A percentile compares a stretch with the other conserved stretches of the same genome.
These are phyloP conservation scores for Cyclostephanos invisitatus DNA, from an alignment of 108 stramenopile genomes.

Conservation along the genomic window DNA sequence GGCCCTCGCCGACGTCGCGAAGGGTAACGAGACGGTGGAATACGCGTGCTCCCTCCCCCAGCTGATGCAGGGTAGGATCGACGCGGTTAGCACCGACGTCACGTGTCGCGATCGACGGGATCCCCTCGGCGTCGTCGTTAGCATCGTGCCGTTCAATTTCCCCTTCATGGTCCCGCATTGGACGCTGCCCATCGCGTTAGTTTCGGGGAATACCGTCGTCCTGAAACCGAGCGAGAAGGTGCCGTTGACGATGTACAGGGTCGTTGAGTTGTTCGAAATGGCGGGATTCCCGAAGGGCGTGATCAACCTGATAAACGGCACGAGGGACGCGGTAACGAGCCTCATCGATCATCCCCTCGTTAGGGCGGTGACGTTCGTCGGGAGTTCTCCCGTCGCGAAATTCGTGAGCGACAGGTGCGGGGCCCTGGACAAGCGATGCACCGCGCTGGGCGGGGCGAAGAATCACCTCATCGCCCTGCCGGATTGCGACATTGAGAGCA, in stretches of 20 bases:
- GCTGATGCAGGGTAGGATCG: conserved; percentile 76
- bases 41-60: conserved; percentile 94
- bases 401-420: conserved; percentile 77
- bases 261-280: conserved; percentile 58
- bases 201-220: conserved; percentile 89
- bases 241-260: conserved; percentile 82
- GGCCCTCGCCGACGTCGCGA: conserved; percentile 94
- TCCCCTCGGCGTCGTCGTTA: conserved; percentile 92
- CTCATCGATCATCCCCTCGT: conserved; percentile 73
- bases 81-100: conserved; percentile 80
- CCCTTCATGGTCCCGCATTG: conserved; percentile 86
- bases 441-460: conserved; percentile 95
- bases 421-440: conserved; percentile 83
- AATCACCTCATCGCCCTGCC: conserved; percentile 95
- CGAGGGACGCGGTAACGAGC: conserved; percentile 60
- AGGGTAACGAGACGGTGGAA: conserved; percentile 98
- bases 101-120: conserved; percentile 81
- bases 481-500: conserved; percentile 73
- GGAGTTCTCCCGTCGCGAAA: conserved; percentile 86
- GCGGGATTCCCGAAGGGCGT: conserved; percentile 90
- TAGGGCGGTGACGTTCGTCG: conserved; percentile 93
- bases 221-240: conserved; percentile 90
- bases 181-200: conserved; percentile 92
- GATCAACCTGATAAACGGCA: conserved; percentile 80
- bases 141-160: conserved; percentile 94